These are phyloP conservation scores for Craspedostauros australis DNA, from an alignment of 108 stramenopile species.

Conservation along the genomic window DNA sequence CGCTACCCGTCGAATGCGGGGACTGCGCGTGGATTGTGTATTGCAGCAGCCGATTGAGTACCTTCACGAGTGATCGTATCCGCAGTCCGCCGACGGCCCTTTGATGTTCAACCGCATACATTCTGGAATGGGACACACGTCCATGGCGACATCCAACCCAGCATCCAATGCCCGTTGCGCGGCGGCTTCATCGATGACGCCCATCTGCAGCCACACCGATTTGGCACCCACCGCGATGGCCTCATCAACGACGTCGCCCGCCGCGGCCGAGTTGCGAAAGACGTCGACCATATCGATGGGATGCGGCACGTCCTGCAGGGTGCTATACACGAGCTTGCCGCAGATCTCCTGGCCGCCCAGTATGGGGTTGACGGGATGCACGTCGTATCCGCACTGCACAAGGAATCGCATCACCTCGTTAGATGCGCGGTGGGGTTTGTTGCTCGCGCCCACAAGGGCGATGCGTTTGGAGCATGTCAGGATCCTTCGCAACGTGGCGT, in stretches of 20 bases:
- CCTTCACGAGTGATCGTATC: too few species aligned
- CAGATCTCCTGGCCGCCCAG: conserved; percentile 39
- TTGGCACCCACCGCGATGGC: conserved; percentile 65
- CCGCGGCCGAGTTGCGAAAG: conserved; percentile 49
- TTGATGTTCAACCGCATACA: conserved; percentile 47
- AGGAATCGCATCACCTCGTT: conserved; percentile 65
- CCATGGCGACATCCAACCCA: conserved; percentile 63
- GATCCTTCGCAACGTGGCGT: conserved; percentile 50
- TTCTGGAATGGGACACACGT: conserved; percentile 60
- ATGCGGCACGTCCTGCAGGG: conserved; percentile 13
- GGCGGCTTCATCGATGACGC: conserved; percentile 64
- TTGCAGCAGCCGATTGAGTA: too few species aligned
- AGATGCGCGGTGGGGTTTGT: conserved; percentile 52
- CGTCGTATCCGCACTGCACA: conserved; percentile 43
- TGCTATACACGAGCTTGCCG: conserved; percentile 41
- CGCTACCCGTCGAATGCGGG: too few species aligned
- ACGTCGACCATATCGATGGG: conserved; percentile 73
- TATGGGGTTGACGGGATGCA: conserved; percentile 71
- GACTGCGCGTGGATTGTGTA: too few species aligned
- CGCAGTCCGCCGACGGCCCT: too few species aligned
- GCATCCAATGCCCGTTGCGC: conserved; percentile 47
- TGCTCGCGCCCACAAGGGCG: conserved; percentile 67
- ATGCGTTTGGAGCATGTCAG: conserved; percentile 52
- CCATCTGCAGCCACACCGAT: conserved; percentile 71
- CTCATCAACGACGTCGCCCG: conserved; percentile 59